Conservation (phyloP, 1,284 basidiomycete genomes). For the Sutorius eximius region DNA sequence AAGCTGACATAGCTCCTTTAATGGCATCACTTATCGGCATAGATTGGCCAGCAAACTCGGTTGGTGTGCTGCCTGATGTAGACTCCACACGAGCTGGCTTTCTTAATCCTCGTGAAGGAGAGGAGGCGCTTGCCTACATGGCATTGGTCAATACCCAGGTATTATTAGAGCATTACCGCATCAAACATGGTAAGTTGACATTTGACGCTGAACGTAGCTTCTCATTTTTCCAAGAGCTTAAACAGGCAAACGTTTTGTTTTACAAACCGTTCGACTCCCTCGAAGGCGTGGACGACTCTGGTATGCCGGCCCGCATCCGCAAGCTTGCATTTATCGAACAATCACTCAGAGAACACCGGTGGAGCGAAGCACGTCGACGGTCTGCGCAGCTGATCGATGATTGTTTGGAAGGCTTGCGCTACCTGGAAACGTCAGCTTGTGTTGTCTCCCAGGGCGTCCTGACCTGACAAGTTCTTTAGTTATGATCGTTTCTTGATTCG, state of each 20-base stretch:
- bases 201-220: neutral
- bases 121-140: slow-evolving; percentile 50
- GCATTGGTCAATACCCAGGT: slow-evolving; percentile 73
- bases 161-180: slow-evolving; percentile 76
- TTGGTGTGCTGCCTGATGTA: slow-evolving; percentile 71
- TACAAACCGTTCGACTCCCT: slow-evolving; percentile 62
- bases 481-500: slow-evolving; percentile 79
- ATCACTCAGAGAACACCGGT: slow-evolving; percentile 45
- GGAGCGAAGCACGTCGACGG: slow-evolving; percentile 49
- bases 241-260: slow-evolving; percentile 54
- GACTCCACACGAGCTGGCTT: slow-evolving; percentile 59
- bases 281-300: slow-evolving; percentile 27
- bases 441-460: neutral
- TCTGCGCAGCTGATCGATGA: slow-evolving; percentile 57
- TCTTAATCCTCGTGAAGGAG: slow-evolving; percentile 40
- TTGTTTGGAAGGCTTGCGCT: slow-evolving; percentile 69
- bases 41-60: slow-evolving; percentile 75
- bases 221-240: slow-evolving; percentile 50
- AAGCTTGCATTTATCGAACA: slow-evolving; percentile 44
- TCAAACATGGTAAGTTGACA: slow-evolving; percentile 65
- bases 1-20: slow-evolving; percentile 81
- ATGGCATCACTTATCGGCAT: slow-evolving; percentile 76
- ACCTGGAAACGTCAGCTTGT: slow-evolving; percentile 69
- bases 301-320: slow-evolving; percentile 26
- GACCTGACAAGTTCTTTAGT: slow-evolving; percentile 34